Conservation (phyloP, 306 rosid species). For the Ormosia semicastrata region DNA sequence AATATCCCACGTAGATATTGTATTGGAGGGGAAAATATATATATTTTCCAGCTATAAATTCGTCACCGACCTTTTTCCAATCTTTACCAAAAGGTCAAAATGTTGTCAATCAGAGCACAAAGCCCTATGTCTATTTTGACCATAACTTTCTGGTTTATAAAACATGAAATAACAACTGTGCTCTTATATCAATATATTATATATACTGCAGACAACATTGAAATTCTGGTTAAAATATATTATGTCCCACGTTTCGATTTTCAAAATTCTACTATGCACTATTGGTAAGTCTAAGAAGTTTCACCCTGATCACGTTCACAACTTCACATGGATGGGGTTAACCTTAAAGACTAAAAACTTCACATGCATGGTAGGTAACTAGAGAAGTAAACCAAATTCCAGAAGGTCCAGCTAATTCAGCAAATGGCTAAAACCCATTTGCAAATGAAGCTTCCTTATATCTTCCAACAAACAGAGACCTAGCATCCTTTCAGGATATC, state of each 20-base stretch:
- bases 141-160: neutral
- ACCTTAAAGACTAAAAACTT: neutral
- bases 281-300: neutral
- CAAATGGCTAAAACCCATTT: slow-evolving; percentile 14
- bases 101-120: neutral
- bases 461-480: slow-evolving; percentile 38
- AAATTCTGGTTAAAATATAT: neutral
- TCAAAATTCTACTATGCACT: neutral
- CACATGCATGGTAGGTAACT: slow-evolving; percentile 14
- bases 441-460: slow-evolving; percentile 52
- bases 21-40: too few relatives aligned
- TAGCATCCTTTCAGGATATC: slow-evolving; percentile 22
- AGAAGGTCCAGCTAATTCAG: slow-evolving; percentile 35
- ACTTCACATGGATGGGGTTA: neutral
- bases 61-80: neutral
- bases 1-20: too few relatives aligned
- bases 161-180: too few relatives aligned
- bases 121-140: neutral
- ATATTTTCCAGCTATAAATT: neutral
- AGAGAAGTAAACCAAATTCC: neutral
- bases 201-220: too few relatives aligned
- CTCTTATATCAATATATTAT: too few relatives aligned
- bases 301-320: neutral
- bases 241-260: neutral
- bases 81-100: neutral